Evolutionary conservation across 2,329 filamentous ascomycete species (phyloP), one percentile per base, ranked within the genome.

Genomic region (Clonostachys rosea): DNA sequence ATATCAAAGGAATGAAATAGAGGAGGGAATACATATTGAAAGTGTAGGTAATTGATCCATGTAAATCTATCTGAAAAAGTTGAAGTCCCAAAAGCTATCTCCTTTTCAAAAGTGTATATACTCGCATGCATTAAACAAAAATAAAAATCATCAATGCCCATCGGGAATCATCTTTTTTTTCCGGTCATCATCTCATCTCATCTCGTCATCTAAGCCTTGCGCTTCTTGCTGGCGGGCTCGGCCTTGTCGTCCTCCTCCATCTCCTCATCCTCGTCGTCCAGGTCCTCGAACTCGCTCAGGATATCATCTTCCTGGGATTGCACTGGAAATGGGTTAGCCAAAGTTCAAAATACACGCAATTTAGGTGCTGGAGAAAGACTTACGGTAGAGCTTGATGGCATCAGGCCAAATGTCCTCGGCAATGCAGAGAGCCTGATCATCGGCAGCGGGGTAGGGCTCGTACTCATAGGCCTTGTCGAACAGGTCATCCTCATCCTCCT

Each of bases 361-460:
- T 40, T n/a, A 4, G 24, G 5, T 14, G 20, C 24, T 14, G 8
- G 8, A 14, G 16, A 18, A 16, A 11, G 47, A 80, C 88, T 70
- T 74, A 94, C 89, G 87, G 71, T 94, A 97, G 71, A 94, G 95
- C 66, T 88, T 89, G 65, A 95, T 85, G 49, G 91, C 92, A 52
- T 84, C 83, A 43, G 89, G 88, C 85, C 87, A 96, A 45, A 97
- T 72, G 56, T 97, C 92, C 62, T 97, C 91, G 9, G 87, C 83
- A 56, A 97, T 75, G 50, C 83, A 77, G 52, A 90, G 78, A 37
- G 91, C 91, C 43, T 97, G 67, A 51, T 91, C 87, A 56, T 95
- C 90, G 18, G 89, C 92, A 40, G 83, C 83, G n/a, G 88, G 86
- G 75, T 94, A 96, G 56, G 95, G 86, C 68, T 96, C 92, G 43